phyloP scores from a whole-genome alignment of 345 rosid species.

The Populus tremula region DNA sequence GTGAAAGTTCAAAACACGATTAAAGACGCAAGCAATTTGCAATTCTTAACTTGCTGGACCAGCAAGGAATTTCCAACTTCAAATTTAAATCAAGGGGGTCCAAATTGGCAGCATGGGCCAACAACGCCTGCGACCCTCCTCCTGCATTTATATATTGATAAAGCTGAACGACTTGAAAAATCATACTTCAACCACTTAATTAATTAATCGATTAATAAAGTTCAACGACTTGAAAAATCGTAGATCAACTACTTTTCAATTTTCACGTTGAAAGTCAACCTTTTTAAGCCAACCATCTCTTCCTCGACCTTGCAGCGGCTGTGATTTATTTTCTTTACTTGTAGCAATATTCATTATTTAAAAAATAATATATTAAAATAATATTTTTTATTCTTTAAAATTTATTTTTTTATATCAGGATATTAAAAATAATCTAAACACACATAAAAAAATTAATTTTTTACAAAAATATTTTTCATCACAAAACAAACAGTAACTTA shows the following conservation, averaged over 20 bases:
- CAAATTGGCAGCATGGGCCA: neutral
- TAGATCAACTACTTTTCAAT: neutral
- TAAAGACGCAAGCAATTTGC: neutral
- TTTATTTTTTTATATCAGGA: too few relatives aligned
- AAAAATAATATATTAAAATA: too few relatives aligned
- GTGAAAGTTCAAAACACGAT: neutral
- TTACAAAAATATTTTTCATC: too few relatives aligned
- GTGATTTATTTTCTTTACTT: too few relatives aligned
- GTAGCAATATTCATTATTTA: too few relatives aligned
- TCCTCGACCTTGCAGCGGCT: too few relatives aligned
- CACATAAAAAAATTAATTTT: too few relatives aligned
- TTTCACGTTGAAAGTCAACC: neutral
- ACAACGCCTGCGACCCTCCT: neutral
- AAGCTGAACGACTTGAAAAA: neutral
- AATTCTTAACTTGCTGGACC: neutral
- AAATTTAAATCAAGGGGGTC: too few relatives aligned
- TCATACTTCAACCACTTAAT: neutral
- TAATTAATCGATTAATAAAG: neutral
- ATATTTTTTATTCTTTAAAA: too few relatives aligned
- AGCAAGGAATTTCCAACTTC: neutral
- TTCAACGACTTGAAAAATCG: neutral
- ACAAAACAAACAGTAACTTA: too few relatives aligned
- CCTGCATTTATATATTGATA: neutral
- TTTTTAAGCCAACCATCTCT: neutral
- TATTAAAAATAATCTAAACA: too few relatives aligned